Evolutionary conservation across 345 rosid species (phyloP), one percentile per base, ranked within the genome.

Genomic region (Laguncularia racemosa): DNA sequence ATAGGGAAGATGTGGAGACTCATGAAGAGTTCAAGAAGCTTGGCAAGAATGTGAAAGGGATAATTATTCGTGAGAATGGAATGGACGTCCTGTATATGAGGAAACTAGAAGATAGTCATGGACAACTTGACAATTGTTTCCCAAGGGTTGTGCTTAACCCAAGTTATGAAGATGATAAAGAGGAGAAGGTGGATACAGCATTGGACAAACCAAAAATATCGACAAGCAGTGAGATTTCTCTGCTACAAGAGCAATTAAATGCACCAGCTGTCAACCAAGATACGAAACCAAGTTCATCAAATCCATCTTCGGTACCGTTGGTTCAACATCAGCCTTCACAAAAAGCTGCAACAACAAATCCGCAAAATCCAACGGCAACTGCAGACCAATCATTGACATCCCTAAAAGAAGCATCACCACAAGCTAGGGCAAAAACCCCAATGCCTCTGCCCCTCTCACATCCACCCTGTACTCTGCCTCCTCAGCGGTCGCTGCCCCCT

Each of bases 1-100:
- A 70, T 56, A 26, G 48, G n/a, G 77, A 58, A 57, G 83, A 62
- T 16, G 38, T 50, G 18, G 68, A 56, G 67, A 71, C 72, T 16
- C 48, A 52, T 0, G 75, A 70, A 15, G 84, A 76, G 20, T 69
- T 70, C 7, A 57, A 66, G 13, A 55, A 69, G 21, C 70, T 71
- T 9, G 68, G 63, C 0, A 73, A 67, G 26, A 76, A 63, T 58
- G 81, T 84, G 16, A 80, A 76, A 43, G 79, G 82, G 33, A 44
- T 84, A 55, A 62, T 76, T 23, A 69, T 73, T 10, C 73, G 74
- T 10, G 84, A 78, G 61, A 65, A 71, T 8, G 88, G 95, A 2
- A 46, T 26, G 48, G 84, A 86, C 57, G 83, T 81, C 13, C 56
- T 83, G 57, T 86, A 79, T 53, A 55, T 76, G 69, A 81, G 86